Evolutionary conservation across 768 basidiomycete species (phyloP).

Genomic region (Hypholoma fasciculare): DNA sequence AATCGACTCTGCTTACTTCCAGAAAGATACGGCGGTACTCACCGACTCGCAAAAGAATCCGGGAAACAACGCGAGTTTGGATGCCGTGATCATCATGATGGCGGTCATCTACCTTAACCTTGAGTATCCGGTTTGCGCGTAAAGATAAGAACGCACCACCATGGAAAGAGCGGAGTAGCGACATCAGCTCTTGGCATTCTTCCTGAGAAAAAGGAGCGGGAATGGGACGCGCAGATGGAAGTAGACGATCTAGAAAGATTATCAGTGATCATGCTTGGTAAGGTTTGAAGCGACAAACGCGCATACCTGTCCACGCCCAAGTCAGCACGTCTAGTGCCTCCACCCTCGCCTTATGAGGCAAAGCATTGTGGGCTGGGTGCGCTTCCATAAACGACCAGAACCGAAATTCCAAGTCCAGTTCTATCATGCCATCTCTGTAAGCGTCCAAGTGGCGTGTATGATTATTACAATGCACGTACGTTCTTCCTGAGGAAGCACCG

Average conservation of each 20-base stretch:
- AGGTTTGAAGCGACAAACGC: background rate
- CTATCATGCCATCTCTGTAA: conserved; percentile 34
- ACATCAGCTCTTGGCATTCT: conserved; percentile 76
- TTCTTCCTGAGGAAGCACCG: conserved; percentile 34
- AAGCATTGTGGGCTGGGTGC: conserved; percentile 70
- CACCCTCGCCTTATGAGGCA: conserved; percentile 53
- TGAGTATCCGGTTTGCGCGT: background rate
- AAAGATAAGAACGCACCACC: conserved; percentile 11
- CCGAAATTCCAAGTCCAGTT: conserved; percentile 71
- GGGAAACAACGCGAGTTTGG: conserved; percentile 62
- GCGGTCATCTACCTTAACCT: conserved; percentile 17
- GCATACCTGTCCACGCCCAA: conserved; percentile 77
- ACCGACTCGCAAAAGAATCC: conserved; percentile 71
- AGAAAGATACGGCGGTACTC: conserved; percentile 22
- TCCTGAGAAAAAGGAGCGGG: conserved; percentile 73
- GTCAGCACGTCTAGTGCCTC: conserved; percentile 78
- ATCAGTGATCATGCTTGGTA: background rate
- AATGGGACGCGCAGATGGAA: conserved; percentile 56
- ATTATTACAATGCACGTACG: conserved; percentile 31
- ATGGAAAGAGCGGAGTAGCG: conserved; percentile 43
- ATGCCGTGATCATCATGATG: conserved; percentile 37
- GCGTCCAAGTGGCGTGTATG: background rate
- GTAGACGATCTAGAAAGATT: conserved; percentile 54
- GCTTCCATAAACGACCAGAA: conserved; percentile 83
- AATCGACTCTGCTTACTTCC: background rate